Base-by-base conservation (phyloP, 2,329 filamentous ascomycete genomes). In the Pseudogymnoascus sp. region DNA sequence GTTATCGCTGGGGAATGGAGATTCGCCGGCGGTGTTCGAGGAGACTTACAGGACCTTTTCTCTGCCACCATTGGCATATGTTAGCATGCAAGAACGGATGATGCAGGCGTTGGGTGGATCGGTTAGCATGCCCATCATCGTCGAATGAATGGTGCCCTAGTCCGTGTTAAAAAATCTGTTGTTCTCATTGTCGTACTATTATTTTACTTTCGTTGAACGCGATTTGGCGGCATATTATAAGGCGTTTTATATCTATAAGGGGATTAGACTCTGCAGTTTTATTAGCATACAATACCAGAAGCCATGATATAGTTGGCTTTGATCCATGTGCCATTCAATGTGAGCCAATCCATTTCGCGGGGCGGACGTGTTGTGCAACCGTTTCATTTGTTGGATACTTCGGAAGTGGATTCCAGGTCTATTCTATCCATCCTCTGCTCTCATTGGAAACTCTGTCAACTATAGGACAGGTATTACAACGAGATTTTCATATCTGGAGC, bases 171-270 rank as follows among this genome's bases (percentile, higher is more conserved):
- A 33, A 43, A 54, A 33, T 6, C 8, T 54, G 8, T 54, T 33
- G 43, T 54, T 30, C 22, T 18, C 25, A 25, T 16, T 30, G 9
- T 54, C 43, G 28, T 54, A 54, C 43, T 54, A 54, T 54, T 54
- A 54, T 33, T 11, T 33, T 54, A 54, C 43, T 54, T 54, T 33
- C 28, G 43, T 54, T 54, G 43, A 33, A 9, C 43, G 43, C 43
- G 43, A 33, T 54, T 50, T 50, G 43, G 43, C 43, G 43, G 43
- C 43, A 50, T 50, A 50, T 50, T 50, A 50, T 50, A 30, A 33
- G 43, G 43, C 43, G 43, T 54, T 54, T 33, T 54, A 54, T 54
- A 54, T 54, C 43, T 54, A 33, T 54, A 54, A 54, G 33, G 43
- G 28, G 43, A 33, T 54, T 54, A 54, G 43, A 54, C n/a, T 54